A percentile compares a stretch with the other conserved stretches of the same genome.
These are phyloP conservation scores for Penicillium sp. DNA, from an alignment of 2,329 filamentous ascomycete species.

Conservation along the genomic window DNA sequence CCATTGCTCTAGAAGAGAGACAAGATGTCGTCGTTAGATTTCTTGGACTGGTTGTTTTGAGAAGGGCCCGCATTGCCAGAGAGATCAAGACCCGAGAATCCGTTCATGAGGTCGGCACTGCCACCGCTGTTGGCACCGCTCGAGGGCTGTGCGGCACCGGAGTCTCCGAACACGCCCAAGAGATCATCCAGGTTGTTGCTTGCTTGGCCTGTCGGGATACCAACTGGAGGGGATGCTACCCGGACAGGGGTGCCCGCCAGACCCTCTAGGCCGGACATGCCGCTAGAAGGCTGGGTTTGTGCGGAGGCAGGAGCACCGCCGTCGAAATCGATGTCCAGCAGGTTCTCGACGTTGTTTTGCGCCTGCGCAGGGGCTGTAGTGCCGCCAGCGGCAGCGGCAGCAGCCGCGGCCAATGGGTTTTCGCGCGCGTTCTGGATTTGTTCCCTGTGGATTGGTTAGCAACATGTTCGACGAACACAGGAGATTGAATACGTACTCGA, in stretches of 20 bases:
- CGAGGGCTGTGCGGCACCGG: constrained; percentile 38
- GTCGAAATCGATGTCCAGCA: constrained; percentile 95
- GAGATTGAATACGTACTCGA: constrained; percentile 59
- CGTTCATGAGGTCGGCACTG: constrained; percentile 66
- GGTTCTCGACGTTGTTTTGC: constrained; percentile 85
- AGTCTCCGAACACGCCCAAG: constrained; percentile 65
- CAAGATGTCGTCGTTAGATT: constrained; percentile 56
- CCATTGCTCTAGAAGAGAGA: constrained; percentile 49
- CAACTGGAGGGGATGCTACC: constrained; percentile 45
- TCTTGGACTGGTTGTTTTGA: constrained; percentile 38
- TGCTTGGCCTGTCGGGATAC: constrained; percentile 27
- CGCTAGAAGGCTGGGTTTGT: constrained; percentile 60
- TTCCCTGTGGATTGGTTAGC: constrained; percentile 54
- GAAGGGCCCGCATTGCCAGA: constrained; percentile 47
- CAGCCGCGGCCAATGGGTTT: constrained; percentile 85
- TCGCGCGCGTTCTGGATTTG: constrained; percentile 88
- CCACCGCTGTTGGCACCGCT: constrained; percentile 26
- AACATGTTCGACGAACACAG: neutral
- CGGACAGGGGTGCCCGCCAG: constrained; percentile 58
- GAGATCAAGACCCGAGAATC: constrained; percentile 79
- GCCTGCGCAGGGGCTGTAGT: constrained; percentile 50
- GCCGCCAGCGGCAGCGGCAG: constrained; percentile 60
- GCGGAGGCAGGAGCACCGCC: constrained; percentile 87
- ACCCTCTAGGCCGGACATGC: constrained; percentile 62
- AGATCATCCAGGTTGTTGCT: constrained; percentile 75